Evolutionary conservation across 208 protist genomes (phyloP), one percentile per base, ranked within the genome.

Genomic region (Balamuthia mandrillaris): DNA sequence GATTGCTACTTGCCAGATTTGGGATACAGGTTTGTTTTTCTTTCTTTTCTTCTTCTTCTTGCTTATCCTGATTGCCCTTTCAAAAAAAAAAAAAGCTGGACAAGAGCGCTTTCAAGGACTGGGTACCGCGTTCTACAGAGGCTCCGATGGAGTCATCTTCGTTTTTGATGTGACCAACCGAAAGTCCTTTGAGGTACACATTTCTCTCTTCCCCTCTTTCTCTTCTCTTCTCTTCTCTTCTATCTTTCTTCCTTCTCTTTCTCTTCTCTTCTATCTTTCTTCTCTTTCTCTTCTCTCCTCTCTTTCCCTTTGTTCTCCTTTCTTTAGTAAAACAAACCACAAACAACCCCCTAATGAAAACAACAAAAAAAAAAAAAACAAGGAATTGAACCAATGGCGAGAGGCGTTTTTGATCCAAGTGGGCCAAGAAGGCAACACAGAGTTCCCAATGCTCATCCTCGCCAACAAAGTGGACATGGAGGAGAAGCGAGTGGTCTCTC

Each of bases 391-490:
- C 27, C 27, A 42, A 35, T 89, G 86, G 86, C 31, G 65, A 14
- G 84, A 89, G 68, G 72, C 58, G 39, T 89, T 89, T 47, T 47
- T 89, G 41, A 72, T 86, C n/a, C 86, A 89, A 33, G 84, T 68
- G 10, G 81, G 81, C 12, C 86, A 70, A 21, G 39, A 56, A 6
- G 82, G 56, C 21, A 51, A 39, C 35, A 60, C 70, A 44, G 41
- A 89, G 18, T 89, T 89, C 86, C 86, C 86, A 18, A 84, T 89
- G 45, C 27, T 89, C 66, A 52, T 89, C 14, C 39, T 89, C 18
- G 86, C 61, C 45, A 89, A 89, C 86, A 89, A 89, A 61, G 81
- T 82, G 33, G 86, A 89, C 84, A 24, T 86, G 41, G 88, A 93
- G 65, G 81, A 87, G 44, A 29, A 35, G 47, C 33, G 79, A n/a